A percentile compares a stretch with the other conserved stretches of the same genome.
Conservation (phyloP, 2,329 filamentous ascomycete genomes). For the Trichophyton simii region DNA sequence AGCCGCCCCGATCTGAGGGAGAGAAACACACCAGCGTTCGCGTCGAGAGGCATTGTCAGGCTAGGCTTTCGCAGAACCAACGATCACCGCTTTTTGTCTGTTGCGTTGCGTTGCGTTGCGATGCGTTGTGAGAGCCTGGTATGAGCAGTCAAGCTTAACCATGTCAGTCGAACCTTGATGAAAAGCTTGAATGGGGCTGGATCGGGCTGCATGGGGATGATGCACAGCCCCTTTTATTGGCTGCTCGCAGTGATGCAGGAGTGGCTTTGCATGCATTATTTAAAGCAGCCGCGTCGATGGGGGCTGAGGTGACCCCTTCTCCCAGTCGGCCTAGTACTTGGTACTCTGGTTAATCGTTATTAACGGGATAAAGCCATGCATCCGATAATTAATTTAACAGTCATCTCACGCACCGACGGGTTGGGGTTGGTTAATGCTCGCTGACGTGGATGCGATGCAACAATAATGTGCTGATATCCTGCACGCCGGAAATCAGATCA, state of each 20-base stretch:
- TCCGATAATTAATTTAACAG: not conserved
- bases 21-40: not conserved
- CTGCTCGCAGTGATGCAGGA: not conserved
- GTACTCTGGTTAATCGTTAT: not conserved
- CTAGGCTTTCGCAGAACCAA: not conserved
- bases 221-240: not conserved
- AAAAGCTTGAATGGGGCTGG: not conserved
- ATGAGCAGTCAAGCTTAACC: not conserved
- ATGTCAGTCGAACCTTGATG: not conserved
- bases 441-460: not conserved
- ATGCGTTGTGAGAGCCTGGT: not conserved
- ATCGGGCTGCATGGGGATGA: not conserved
- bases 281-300: not conserved
- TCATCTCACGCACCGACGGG: not conserved
- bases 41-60: not conserved
- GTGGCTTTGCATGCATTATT: not conserved
- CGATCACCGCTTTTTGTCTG: not conserved
- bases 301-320: not conserved
- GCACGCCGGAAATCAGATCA: no score
- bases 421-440: not conserved
- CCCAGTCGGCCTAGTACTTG: not conserved
- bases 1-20: not conserved
- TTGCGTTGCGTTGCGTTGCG: not conserved
- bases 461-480: not conserved
- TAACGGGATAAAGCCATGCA: not conserved